A percentile compares a stretch with the other conserved stretches of the same genome.
These are phyloP conservation scores for Fusarium buxicola DNA, from an alignment of 2,329 filamentous ascomycete species.

Conservation along the genomic window DNA sequence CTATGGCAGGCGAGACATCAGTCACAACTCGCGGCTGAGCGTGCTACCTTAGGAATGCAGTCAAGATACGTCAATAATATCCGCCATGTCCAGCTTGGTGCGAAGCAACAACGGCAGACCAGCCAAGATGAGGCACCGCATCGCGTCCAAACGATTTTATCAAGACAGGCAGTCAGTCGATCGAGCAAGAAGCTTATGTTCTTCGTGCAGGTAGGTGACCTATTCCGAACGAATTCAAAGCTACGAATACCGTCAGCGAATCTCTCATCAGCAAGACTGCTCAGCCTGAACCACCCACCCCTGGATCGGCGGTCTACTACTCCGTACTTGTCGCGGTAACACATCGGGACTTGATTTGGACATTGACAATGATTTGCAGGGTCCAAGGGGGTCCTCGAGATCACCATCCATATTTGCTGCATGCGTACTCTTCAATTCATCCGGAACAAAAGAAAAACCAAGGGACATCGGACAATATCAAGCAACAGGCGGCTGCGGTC, in stretches of 20 bases:
- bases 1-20: slow-evolving; percentile 10
- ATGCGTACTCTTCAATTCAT: slow-evolving; percentile 15
- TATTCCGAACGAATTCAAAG: slow-evolving; percentile 9
- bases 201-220: not conserved
- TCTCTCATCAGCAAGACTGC: slow-evolving; percentile 37
- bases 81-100: not conserved
- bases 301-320: slow-evolving; percentile 44
- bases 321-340: slow-evolving; percentile 27
- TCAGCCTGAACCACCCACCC: slow-evolving; percentile 31
- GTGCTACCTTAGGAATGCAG: slow-evolving; percentile 2
- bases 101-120: not conserved
- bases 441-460: slow-evolving; percentile 19
- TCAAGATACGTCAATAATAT: slow-evolving; percentile 8
- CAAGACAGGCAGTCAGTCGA: slow-evolving; percentile 25
- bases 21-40: slow-evolving; percentile 16
- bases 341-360: slow-evolving; percentile 42
- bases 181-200: slow-evolving; percentile 12
- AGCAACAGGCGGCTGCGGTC: slow-evolving; percentile 9
- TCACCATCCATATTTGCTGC: slow-evolving; percentile 16
- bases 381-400: slow-evolving; percentile 34
- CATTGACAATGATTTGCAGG: slow-evolving; percentile 40
- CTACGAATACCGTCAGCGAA: slow-evolving; percentile 39
- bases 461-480: slow-evolving; percentile 1
- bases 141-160: slow-evolving; percentile 22
- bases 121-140: slow-evolving; percentile 24